phyloP scores from a whole-genome alignment of 345 rosid genomes.

The Excoecaria agallocha region DNA sequence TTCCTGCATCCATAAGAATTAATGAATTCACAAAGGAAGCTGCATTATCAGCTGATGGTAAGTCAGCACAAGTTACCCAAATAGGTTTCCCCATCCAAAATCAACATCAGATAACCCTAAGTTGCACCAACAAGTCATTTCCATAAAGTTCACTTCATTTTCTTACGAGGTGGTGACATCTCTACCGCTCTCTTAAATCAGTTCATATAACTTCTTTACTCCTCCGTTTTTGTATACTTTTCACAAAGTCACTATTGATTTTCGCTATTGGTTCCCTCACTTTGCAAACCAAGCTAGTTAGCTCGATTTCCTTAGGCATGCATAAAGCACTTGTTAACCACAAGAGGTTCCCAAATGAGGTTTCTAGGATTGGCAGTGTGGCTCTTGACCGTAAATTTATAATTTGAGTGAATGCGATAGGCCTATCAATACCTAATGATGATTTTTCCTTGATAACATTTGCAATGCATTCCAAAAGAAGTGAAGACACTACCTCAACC shows the following conservation, averaged over 20 bases:
- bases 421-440: slow-evolving; percentile 13
- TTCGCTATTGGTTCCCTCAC: slow-evolving; percentile 4
- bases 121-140: not conserved
- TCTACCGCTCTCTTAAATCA: not conserved
- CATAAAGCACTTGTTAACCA: not conserved
- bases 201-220: not conserved
- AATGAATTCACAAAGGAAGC: slow-evolving; percentile 3
- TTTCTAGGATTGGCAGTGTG: not conserved
- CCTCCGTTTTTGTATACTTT: not conserved
- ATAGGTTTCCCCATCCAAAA: not conserved
- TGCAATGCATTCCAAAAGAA: slow-evolving; percentile 40
- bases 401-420: not conserved
- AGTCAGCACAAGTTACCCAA: not conserved
- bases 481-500: slow-evolving; percentile 48
- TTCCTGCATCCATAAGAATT: slow-evolving; percentile 3
- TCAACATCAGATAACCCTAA: not conserved
- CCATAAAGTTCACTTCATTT: not conserved
- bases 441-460: slow-evolving; percentile 26
- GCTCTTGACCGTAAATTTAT: slow-evolving; percentile 4
- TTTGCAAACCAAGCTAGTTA: not conserved
- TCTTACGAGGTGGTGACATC: not conserved
- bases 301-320: not conserved
- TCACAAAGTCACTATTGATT: not conserved
- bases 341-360: slow-evolving; percentile 1
- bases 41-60: not conserved